phyloP scores from a whole-genome alignment of 495 filamentous ascomycete genomes.

The Xylaria cubensis region DNA sequence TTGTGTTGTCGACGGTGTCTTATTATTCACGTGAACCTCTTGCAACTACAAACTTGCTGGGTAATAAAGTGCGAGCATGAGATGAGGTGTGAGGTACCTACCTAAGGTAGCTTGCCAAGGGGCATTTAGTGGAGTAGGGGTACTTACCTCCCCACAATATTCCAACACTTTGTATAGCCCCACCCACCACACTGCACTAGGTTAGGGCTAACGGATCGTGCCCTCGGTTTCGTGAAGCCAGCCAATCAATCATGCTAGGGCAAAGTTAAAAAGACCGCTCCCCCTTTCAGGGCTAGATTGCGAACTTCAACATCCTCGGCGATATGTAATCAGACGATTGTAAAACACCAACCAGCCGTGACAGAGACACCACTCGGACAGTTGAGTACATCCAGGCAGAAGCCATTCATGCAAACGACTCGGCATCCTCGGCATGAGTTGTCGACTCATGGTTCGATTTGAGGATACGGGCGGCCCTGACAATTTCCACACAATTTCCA shows the following conservation, averaged over 20 bases:
- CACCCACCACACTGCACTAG: background rate
- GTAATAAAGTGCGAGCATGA: background rate
- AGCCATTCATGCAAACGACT: background rate
- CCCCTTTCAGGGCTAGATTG: constrained; percentile 15
- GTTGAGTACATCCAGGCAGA: background rate
- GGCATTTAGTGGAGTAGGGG: no score
- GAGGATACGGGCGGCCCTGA: background rate
- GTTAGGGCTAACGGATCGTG: background rate
- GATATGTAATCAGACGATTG: background rate
- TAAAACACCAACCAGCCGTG: background rate
- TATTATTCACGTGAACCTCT: background rate
- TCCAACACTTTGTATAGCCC: background rate
- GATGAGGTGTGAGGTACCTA: background rate
- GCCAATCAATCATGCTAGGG: background rate
- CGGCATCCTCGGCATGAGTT: background rate
- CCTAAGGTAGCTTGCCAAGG: no score
- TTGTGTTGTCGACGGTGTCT: background rate
- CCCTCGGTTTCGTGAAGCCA: constrained; percentile 22
- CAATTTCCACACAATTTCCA: background rate
- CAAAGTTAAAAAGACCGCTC: background rate
- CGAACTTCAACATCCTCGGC: background rate
- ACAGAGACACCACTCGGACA: background rate
- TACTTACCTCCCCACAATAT: background rate
- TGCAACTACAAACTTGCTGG: background rate
- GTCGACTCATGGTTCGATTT: background rate